Conservation (phyloP, 441 rosid species). For the California macrophylla region DNA sequence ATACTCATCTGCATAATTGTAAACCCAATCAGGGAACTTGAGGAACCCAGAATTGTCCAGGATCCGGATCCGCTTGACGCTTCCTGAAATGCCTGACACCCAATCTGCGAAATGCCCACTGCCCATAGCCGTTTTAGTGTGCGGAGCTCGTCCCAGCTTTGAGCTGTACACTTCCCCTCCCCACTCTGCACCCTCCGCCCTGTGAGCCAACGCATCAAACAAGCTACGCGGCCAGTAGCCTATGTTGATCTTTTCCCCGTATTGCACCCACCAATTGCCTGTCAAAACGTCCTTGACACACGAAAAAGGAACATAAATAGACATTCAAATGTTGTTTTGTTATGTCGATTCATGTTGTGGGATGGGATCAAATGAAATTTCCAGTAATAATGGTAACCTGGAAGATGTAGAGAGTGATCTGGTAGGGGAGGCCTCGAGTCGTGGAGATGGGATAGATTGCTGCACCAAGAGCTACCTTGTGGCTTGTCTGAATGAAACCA, state of each 20-base stretch:
- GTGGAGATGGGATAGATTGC: conserved; percentile 48
- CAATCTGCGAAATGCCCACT: conserved; percentile 39
- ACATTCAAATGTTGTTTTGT: background rate
- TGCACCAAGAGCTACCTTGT: conserved; percentile 48
- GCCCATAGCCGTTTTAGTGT: conserved; percentile 58
- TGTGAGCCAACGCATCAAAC: conserved; percentile 24
- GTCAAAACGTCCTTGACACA: conserved; percentile 41
- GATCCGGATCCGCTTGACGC: conserved; percentile 35
- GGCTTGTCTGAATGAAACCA: conserved; percentile 61
- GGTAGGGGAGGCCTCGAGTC: conserved; percentile 27
- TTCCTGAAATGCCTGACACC: conserved; percentile 27
- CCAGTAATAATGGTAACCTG: conserved; percentile 32
- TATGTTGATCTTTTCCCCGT: conserved; percentile 31
- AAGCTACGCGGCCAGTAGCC: conserved; percentile 55
- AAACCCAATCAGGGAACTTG: conserved; percentile 35
- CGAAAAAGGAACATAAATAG: background rate
- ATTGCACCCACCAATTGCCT: conserved; percentile 55
- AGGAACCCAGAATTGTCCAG: conserved; percentile 35
- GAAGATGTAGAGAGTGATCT: conserved; percentile 35
- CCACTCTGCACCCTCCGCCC: conserved; percentile 50
- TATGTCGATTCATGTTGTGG: background rate
- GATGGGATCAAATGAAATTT: background rate
- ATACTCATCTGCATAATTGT: conserved; percentile 31
- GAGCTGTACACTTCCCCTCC: conserved; percentile 67
- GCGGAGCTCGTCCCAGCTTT: conserved; percentile 36